Conservation (phyloP, 176 grass and related monocot genomes). For the Cocos nucifera region DNA sequence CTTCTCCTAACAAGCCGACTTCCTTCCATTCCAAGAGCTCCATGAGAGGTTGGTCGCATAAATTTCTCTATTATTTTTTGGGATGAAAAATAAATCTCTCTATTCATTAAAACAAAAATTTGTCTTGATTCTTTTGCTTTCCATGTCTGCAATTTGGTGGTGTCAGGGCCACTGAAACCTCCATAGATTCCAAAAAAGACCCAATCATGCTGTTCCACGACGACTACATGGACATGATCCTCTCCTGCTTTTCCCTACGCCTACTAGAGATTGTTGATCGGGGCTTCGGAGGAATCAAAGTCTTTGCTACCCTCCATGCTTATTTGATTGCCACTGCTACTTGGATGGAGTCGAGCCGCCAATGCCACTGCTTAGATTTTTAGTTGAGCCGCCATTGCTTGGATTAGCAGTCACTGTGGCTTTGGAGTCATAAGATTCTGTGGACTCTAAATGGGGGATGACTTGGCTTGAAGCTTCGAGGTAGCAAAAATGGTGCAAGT, state of each 20-base stretch:
- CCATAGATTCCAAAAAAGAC: constrained; percentile 92
- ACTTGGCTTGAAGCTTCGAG: constrained; percentile 27
- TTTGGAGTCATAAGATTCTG: neutral
- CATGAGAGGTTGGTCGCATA: too few species aligned
- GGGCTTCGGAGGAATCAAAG: neutral
- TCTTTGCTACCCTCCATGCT: constrained; percentile 6
- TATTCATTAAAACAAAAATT: too few species aligned
- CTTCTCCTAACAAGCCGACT: too few species aligned
- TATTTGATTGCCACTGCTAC: constrained; percentile 18
- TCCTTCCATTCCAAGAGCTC: too few species aligned
- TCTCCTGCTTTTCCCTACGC: constrained; percentile 90
- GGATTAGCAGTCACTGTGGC: neutral
- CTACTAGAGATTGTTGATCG: constrained; percentile 47
- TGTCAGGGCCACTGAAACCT: constrained; percentile 82
- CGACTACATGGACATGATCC: constrained; percentile 71
- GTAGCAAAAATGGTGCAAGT: neutral
- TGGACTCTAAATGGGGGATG: neutral
- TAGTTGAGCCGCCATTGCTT: constrained; percentile 11
- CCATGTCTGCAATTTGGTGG: constrained; percentile 14
- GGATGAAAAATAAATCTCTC: too few species aligned
- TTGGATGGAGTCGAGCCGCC: neutral
- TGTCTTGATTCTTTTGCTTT: constrained; percentile 35
- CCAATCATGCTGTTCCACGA: constrained; percentile 73
- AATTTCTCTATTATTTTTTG: too few species aligned
- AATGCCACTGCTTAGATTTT: neutral